Base-by-base conservation (phyloP, 805 yeast genomes). In the Jamesozyma gamospora region DNA sequence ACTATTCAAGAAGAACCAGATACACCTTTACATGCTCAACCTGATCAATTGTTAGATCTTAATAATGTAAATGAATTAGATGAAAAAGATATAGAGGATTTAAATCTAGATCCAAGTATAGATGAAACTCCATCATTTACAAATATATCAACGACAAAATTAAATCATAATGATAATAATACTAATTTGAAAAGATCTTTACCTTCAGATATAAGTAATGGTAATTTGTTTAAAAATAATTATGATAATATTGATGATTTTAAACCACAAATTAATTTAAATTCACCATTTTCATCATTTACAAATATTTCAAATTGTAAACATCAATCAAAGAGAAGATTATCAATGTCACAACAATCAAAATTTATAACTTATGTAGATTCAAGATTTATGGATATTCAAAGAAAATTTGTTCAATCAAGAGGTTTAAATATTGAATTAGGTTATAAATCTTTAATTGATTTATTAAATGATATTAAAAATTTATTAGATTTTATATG, bases 341-440 rank as follows among this genome's bases (percentile, higher is more conserved):
- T 73, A 3, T 64, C 71, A 0, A 47, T 54, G 32, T 45, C 67
- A 0, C 87, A 81, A 49, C 82, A 79, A 52, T 70, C 77, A 33
- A 69, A 70, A 46, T 64, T 79, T 42, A 59, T 72, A 17, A 61
- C 65, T 16, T 77, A 75, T 47, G 65, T 79, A 30, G 87, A 79
- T 45, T 70, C 66, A 9, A 61, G 67, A 30, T 57, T 78, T 28
- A 58, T 79, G 46, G 64, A 63, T 14, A 65, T 79, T 11, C 82
- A 78, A 44, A 64, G 83, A 40, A 64, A 62, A 43, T 77, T 74
- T 52, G 67, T 63, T 13, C 71, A 67, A 48, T 66, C 66, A n/a
- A 57, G 63, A 36, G 69, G 64, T 0, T 50, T 64, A 16, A 49
- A 55, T 21, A 61, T 56, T 12, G 58, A 50, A 19, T 39, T 45